A percentile compares a stretch with the other conserved stretches of the same genome.
These are phyloP conservation scores for Synchytrium microbalum DNA, from an alignment of 371 early-diverging fungal species.

Conservation along the genomic window DNA sequence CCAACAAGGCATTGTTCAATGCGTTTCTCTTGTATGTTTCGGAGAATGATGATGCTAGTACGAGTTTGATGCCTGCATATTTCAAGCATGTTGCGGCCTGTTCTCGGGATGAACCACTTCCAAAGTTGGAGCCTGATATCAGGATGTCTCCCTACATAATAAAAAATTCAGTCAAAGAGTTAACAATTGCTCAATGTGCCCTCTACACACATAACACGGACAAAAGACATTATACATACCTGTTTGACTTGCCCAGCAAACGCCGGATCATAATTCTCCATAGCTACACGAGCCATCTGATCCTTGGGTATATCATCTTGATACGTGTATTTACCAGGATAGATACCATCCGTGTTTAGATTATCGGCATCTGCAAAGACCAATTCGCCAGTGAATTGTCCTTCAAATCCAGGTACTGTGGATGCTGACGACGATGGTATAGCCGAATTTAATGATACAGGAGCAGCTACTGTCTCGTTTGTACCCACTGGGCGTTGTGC, in stretches of 20 bases:
- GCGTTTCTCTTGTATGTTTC: conserved; percentile 96
- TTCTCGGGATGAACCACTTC: conserved; percentile 92
- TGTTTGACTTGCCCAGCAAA: conserved; percentile 49
- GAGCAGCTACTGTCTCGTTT: background rate
- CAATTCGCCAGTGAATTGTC: conserved; percentile 64
- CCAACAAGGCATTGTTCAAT: conserved; percentile 87
- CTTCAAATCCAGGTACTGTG: conserved; percentile 65
- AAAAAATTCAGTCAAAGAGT: background rate
- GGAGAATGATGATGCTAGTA: conserved; percentile 83
- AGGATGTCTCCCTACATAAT: conserved; percentile 60
- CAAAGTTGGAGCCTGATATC: conserved; percentile 90
- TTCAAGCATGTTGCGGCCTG: conserved; percentile 92
- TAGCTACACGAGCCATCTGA: conserved; percentile 84
- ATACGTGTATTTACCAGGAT: conserved; percentile 93
- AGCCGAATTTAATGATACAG: background rate
- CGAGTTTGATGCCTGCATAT: conserved; percentile 71
- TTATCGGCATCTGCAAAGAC: conserved; percentile 85
- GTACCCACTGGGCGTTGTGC: no score
- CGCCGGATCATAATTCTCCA: conserved; percentile 93
- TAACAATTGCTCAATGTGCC: no score
- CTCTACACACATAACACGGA: no score
- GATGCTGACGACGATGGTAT: background rate
- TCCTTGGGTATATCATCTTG: conserved; percentile 81
- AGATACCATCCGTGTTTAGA: conserved; percentile 94
- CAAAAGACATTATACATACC: conserved; percentile 15